Evolutionary conservation across 1,284 basidiomycete species (phyloP).

Genomic region (Violaceomyces palustris): DNA sequence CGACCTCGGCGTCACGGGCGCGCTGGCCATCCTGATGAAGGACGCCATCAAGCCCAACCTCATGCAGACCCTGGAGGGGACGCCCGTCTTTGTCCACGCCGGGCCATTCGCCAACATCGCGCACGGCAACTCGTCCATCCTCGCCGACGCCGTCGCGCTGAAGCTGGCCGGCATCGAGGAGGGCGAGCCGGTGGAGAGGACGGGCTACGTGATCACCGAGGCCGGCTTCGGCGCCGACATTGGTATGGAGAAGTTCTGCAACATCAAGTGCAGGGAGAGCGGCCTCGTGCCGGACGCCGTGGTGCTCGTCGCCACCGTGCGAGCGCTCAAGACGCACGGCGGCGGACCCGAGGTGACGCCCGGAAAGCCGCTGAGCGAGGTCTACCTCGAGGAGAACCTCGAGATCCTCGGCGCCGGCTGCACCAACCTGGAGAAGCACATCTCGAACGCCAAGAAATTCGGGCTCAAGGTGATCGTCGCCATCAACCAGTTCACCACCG

Average conservation of each 20-base stretch:
- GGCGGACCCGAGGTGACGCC: conserved; percentile 95
- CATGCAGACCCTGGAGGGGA: conserved; percentile 98
- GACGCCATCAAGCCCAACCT: conserved; percentile 98
- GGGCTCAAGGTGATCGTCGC: conserved; percentile 94
- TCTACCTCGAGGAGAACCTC: conserved; percentile 90
- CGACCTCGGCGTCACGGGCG: conserved; percentile 91
- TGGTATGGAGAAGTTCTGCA: conserved; percentile 82
- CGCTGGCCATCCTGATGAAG: conserved; percentile 95
- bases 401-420: conserved; percentile 85
- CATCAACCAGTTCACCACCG: conserved; percentile 88
- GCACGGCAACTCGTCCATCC: conserved; percentile 96
- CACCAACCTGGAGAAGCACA: conserved; percentile 88
- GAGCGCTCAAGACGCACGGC: conserved; percentile 98
- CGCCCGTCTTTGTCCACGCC: conserved; percentile 97
- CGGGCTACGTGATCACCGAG: conserved; percentile 95
- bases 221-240: conserved; percentile 99
- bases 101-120: conserved; percentile 99
- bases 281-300: conserved; percentile 89
- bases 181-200: conserved; percentile 72
- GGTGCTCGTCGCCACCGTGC: conserved; percentile 92
- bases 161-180: conserved; percentile 95
- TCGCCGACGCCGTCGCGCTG: conserved; percentile 90
- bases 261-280: conserved; percentile 95
- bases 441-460: conserved; percentile 91
- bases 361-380: conserved; percentile 86